These are phyloP conservation scores for Tolypocladium ovalisporum DNA, from an alignment of 2,329 filamentous ascomycete species.

Conservation along the genomic window DNA sequence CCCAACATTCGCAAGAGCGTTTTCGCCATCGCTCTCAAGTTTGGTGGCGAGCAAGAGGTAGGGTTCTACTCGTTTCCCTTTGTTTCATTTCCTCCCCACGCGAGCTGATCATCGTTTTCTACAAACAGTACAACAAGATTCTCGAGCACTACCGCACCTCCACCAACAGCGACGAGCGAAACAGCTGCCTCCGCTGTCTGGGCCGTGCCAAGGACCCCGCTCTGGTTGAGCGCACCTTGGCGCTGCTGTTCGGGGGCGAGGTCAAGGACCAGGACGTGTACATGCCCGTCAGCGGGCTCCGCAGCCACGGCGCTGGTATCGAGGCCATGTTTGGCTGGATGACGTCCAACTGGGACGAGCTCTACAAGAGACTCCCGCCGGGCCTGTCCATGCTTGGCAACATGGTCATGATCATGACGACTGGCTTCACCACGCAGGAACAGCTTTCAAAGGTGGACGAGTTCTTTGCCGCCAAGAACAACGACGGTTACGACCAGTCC, in stretches of 20 bases:
- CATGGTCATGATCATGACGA: slow-evolving; percentile 73
- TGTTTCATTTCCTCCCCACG: background rate
- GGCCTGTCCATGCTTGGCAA: slow-evolving; percentile 75
- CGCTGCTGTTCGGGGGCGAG: slow-evolving; percentile 63
- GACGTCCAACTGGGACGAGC: slow-evolving; percentile 76
- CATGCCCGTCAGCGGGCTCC: slow-evolving; percentile 70
- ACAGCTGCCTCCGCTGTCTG: slow-evolving; percentile 75
- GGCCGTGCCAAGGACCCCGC: slow-evolving; percentile 68
- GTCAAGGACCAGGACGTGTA: slow-evolving; percentile 95
- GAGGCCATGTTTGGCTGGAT: slow-evolving; percentile 74
- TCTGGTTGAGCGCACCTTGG: slow-evolving; percentile 72
- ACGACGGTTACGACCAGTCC: slow-evolving; percentile 74
- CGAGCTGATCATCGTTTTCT: slow-evolving; percentile 5
- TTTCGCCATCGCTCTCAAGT: slow-evolving; percentile 72
- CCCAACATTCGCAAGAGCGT: slow-evolving; percentile 84
- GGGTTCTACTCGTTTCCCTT: slow-evolving; percentile 7
- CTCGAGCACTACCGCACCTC: slow-evolving; percentile 66
- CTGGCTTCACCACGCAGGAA: slow-evolving; percentile 65
- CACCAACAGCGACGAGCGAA: slow-evolving; percentile 68
- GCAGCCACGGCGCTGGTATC: slow-evolving; percentile 67
- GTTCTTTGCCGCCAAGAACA: slow-evolving; percentile 77
- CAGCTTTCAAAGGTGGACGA: slow-evolving; percentile 65
- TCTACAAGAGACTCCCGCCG: slow-evolving; percentile 75
- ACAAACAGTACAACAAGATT: slow-evolving; percentile 57
- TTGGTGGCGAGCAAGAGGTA: slow-evolving; percentile 76